Percentiles rank a stretch among this genome's conserved stretches.
These are phyloP conservation scores for Phaeotremella skinneri DNA, from an alignment of 768 basidiomycete genomes.

Conservation along the genomic window DNA sequence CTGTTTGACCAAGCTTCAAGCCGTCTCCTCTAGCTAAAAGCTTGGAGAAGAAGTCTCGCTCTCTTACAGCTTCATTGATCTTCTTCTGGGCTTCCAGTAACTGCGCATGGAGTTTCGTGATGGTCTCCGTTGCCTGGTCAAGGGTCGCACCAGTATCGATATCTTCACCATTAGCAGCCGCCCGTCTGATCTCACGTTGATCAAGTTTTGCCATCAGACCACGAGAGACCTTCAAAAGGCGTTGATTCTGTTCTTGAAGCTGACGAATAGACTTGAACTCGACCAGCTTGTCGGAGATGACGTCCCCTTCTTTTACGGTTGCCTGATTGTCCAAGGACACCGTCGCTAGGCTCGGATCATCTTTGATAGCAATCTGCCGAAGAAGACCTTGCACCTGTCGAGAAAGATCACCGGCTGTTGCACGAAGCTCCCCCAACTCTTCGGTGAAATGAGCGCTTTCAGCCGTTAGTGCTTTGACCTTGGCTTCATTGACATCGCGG, in stretches of 20 bases:
- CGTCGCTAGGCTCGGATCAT: conserved; percentile 75
- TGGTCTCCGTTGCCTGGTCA: conserved; percentile 81
- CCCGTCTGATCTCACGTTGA: conserved; percentile 60
- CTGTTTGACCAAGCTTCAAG: conserved; percentile 50
- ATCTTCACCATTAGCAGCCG: conserved; percentile 31
- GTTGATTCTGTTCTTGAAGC: conserved; percentile 90
- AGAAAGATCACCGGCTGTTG: conserved; percentile 43
- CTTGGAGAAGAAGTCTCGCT: conserved; percentile 77
- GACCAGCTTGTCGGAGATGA: conserved; percentile 86
- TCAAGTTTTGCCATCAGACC: conserved; percentile 84
- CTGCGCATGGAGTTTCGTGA: conserved; percentile 72
- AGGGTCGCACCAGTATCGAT: conserved; percentile 62
- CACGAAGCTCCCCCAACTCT: conserved; percentile 33
- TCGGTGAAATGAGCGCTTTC: conserved; percentile 22
- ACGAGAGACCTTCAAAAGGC: conserved; percentile 75
- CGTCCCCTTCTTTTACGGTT: conserved; percentile 56
- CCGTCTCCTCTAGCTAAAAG: conserved; percentile 59
- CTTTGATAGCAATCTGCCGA: conserved; percentile 73
- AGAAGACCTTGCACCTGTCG: conserved; percentile 74
- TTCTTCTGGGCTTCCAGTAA: conserved; percentile 71
- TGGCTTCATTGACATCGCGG: conserved; percentile 63
- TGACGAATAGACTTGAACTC: conserved; percentile 74
- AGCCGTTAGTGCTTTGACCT: conserved; percentile 31
- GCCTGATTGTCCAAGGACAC: conserved; percentile 53
- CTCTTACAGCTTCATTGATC: conserved; percentile 75